phyloP scores from a whole-genome alignment of 2,329 filamentous ascomycete genomes.

The Diaporthe eres region DNA sequence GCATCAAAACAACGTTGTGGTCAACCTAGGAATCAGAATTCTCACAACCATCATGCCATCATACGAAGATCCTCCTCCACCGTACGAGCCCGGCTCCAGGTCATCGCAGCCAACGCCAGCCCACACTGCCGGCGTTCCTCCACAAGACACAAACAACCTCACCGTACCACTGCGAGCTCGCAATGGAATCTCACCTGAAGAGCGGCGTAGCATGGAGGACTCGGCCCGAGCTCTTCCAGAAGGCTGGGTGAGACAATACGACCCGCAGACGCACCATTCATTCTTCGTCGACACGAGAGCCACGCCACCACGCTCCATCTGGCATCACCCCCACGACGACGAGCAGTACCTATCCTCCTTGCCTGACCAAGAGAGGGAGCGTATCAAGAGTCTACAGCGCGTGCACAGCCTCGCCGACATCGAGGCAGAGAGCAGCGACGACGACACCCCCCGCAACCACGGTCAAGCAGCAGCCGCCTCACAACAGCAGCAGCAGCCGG shows the following conservation, averaged over 20 bases:
- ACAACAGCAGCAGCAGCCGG: constrained; percentile 2
- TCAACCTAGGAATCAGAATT: not conserved
- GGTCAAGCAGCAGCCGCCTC: constrained; percentile 46
- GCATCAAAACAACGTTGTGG: not conserved
- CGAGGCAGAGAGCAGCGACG: constrained; percentile 56
- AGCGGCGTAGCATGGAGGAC: constrained; percentile 73
- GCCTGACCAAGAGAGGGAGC: constrained; percentile 62
- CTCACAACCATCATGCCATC: not conserved
- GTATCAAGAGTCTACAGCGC: constrained; percentile 51
- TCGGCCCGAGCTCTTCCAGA: constrained; percentile 66
- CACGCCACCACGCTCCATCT: constrained; percentile 69
- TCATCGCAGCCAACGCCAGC: not conserved
- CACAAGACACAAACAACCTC: constrained; percentile 25
- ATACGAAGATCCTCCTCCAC: constrained; percentile 11
- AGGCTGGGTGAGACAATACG: constrained; percentile 71
- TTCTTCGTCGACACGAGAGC: constrained; percentile 73
- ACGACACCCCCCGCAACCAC: constrained; percentile 53
- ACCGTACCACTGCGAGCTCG: constrained; percentile 44
- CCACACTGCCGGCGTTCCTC: not conserved
- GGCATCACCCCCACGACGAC: constrained; percentile 74
- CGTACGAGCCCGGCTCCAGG: constrained; percentile 19
- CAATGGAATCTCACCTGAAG: constrained; percentile 67
- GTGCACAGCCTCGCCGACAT: constrained; percentile 33
- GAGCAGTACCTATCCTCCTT: constrained; percentile 65
- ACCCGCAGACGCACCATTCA: constrained; percentile 67